phyloP scores from a whole-genome alignment of 768 basidiomycete species.

The Coprinopsis strossmayeri region DNA sequence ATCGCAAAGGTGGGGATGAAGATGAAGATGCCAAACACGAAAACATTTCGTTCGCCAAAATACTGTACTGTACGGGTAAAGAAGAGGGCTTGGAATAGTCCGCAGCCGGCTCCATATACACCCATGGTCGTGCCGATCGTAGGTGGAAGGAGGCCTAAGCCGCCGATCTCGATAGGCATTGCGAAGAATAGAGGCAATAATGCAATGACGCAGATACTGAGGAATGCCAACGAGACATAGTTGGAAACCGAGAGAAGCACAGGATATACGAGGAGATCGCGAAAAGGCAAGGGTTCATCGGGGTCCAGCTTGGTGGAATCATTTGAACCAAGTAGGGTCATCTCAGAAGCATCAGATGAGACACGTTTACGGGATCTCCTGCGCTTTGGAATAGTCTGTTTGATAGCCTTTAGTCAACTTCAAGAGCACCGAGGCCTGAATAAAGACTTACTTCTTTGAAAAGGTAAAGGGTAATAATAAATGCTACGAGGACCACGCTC shows the following conservation, averaged over 20 bases:
- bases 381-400: slow-evolving; percentile 24
- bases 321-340: slow-evolving; percentile 12
- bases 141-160: slow-evolving; percentile 54
- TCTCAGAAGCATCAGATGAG: slow-evolving; percentile 12
- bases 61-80: slow-evolving; percentile 33
- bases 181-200: slow-evolving; percentile 65
- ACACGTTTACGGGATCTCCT: slow-evolving; percentile 6
- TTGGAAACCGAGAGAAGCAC: slow-evolving; percentile 62
- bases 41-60: slow-evolving; percentile 38
- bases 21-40: slow-evolving; percentile 28
- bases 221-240: slow-evolving; percentile 60
- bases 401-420: slow-evolving; percentile 1
- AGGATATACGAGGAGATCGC: slow-evolving; percentile 38
- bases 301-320: not conserved
- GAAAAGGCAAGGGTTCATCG: slow-evolving; percentile 33
- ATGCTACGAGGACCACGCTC: slow-evolving; percentile 26
- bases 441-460: slow-evolving; percentile 36
- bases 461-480: slow-evolving; percentile 26
- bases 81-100: slow-evolving; percentile 34
- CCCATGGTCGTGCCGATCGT: slow-evolving; percentile 55
- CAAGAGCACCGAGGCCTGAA: not conserved
- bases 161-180: slow-evolving; percentile 63
- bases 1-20: slow-evolving; percentile 32
- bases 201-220: slow-evolving; percentile 48
- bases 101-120: slow-evolving; percentile 33